Base-by-base conservation (phyloP, 768 basidiomycete species). In the Aureoboletus auriporus region DNA sequence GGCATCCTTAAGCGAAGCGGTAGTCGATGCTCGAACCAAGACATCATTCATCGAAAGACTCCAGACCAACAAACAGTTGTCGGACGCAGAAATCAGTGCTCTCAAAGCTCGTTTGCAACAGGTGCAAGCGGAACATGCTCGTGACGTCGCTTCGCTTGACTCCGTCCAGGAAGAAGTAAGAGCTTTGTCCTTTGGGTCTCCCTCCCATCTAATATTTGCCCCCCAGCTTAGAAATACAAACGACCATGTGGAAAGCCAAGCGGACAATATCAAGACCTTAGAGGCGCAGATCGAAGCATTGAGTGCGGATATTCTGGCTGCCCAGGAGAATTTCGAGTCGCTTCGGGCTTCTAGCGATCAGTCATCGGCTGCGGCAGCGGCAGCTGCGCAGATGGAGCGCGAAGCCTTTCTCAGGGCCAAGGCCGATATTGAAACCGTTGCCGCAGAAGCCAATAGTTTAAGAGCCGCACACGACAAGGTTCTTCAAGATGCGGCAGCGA, bases 401-500 rank as follows among this genome's bases (percentile, higher is more conserved):
- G 83, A 83, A 56, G 79, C 80, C 17, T 71, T 89, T 27, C 57
- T 79, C 16, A 81, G 81, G 58, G 83, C 81, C 11, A 80, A 82
- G 55, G 77, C 75, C 2, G 78, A 88, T 44, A 70, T 88, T 31
- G 76, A 75, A 37, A 69, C 77, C 6, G 72, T 83, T 30, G 66
- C 75, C 47, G 70, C 71, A 10, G 84, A 87, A 66, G 66, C 68
- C 0, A 73, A 75, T 10, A 66, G 69, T 26, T 64, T 87, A 27
- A 80, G 76, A 59, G 63, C 61, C 13, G 73, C 73, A 12, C 83
- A 86, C 42, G 54, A 69, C 14, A 64, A 68, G 47, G 77, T 78
- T 11, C 61, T 80, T 42, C 69, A 77, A 34, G 79, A 76, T 29
- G 73, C 71, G 1, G 61, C 72, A 36, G 63, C 63, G 6, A 80